phyloP scores from a whole-genome alignment of 1,284 basidiomycete genomes.

The Sphagnurus paluster region DNA sequence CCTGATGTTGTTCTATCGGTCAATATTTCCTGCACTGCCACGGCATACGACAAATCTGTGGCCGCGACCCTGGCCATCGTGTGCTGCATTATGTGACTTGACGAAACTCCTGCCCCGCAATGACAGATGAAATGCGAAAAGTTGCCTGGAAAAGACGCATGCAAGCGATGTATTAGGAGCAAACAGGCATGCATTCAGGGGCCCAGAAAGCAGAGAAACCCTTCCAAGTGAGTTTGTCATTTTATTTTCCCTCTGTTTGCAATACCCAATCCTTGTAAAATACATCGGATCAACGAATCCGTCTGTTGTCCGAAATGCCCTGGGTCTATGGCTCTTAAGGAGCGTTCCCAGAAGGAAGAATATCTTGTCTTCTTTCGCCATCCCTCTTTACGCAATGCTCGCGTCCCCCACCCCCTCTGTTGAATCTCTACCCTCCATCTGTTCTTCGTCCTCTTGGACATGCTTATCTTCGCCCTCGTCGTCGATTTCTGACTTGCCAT shows the following conservation, averaged over 20 bases:
- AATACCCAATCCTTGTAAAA: constrained; percentile 13
- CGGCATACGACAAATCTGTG: neutral
- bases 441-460: constrained; percentile 27
- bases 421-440: constrained; percentile 28
- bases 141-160: constrained; percentile 69
- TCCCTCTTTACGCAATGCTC: constrained; percentile 9
- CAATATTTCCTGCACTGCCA: neutral
- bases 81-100: constrained; percentile 14
- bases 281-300: constrained; percentile 18
- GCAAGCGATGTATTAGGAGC: constrained; percentile 66
- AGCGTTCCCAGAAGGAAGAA: neutral
- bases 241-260: constrained; percentile 21
- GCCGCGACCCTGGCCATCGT: neutral
- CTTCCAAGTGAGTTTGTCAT: constrained; percentile 67
- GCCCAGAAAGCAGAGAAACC: constrained; percentile 71
- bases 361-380: neutral
- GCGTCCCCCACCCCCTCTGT: constrained; percentile 15
- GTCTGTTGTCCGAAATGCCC: too few relatives aligned
- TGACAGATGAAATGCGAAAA: constrained; percentile 80
- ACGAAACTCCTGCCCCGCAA: constrained; percentile 2
- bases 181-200: constrained; percentile 78
- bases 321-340: too few relatives aligned
- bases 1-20: neutral
- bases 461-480: constrained; percentile 29
- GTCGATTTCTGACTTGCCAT: constrained; percentile 32